Evolutionary conservation across 2,329 filamentous ascomycete species (phyloP), one percentile per base, ranked within the genome.

Genomic region (Aspergillus pseudoterreus): DNA sequence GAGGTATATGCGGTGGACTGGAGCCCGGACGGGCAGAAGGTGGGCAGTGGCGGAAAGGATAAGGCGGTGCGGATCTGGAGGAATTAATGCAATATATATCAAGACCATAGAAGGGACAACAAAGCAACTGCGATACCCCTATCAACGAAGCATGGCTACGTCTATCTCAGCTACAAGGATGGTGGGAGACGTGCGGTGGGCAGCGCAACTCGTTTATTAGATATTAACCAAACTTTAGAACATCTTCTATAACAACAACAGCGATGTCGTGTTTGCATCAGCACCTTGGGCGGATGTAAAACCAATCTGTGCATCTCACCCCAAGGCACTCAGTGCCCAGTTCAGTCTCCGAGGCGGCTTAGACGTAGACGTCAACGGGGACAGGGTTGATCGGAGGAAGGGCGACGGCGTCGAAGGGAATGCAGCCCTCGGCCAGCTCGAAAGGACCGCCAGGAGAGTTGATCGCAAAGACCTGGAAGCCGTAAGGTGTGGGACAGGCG

Each of bases 1-100:
- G 90, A 96, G 69, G 92, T 96, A 0, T 96, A 92, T 70, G 90
- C 92, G 0, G 85, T 96, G 11, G 92, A 97, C 69, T 97, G 92
- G 94, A 92, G 88, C 61, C 87, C 90, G 0, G 92, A 96, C 68
- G 94, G 94, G 8, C 82, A 90, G 61, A 85, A 86, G 61, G 92
- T 97, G 14, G 91, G 86, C 15, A 96, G 91, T 69, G 94, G 92
- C 49, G 94, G 94, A 9, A 92, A 92, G 68, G 94, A 99, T 71
- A 96, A 95, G 71, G 78, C 78, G 46, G 81, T 86, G 48, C 76
- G 82, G 63, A 79, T 86, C 59, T 86, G 83, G 83, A 78, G 81
- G 60, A 80, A 85, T 69, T 86, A 66, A 63, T 51, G 46, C 30
- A 27, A 38, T 42, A 42, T 42, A 42, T 42, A 42, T 8, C 5